Conservation (phyloP, 441 rosid genomes). For the California macrophylla region DNA sequence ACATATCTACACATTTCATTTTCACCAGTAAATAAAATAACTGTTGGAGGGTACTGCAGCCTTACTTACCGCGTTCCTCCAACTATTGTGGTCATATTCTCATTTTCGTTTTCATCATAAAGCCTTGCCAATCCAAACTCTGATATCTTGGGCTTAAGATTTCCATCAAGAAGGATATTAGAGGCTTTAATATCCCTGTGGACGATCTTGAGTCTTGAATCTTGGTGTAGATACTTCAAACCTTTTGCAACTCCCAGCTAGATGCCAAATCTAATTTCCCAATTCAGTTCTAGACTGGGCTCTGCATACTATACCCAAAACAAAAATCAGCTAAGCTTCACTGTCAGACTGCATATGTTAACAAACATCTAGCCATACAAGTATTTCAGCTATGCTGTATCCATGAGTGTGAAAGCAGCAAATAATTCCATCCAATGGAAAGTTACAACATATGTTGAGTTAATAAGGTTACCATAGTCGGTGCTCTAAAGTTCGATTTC, state of each 20-base stretch:
- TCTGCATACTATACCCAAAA: no score
- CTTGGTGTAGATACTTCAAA: conserved; percentile 43
- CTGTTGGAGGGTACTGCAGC: no score
- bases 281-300: conserved; percentile 20
- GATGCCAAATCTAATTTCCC: conserved; percentile 30
- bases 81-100: not conserved
- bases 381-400: no score
- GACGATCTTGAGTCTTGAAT: conserved; percentile 36
- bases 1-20: no score
- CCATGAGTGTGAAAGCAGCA: no score
- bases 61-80: not conserved
- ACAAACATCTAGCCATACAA: not conserved
- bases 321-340: no score
- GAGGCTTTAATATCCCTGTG: conserved; percentile 42
- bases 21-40: no score
- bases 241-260: conserved; percentile 38
- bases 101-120: conserved; percentile 6
- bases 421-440: no score
- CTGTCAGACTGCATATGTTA: not conserved
- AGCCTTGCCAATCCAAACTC: conserved; percentile 20
- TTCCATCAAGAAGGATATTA: conserved; percentile 16
- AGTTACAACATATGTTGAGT: no score
- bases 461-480: no score
- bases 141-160: conserved; percentile 16
- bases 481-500: no score